Base-by-base conservation (phyloP, 192 early-diverging fungal genomes). In the Backusella westeae region DNA sequence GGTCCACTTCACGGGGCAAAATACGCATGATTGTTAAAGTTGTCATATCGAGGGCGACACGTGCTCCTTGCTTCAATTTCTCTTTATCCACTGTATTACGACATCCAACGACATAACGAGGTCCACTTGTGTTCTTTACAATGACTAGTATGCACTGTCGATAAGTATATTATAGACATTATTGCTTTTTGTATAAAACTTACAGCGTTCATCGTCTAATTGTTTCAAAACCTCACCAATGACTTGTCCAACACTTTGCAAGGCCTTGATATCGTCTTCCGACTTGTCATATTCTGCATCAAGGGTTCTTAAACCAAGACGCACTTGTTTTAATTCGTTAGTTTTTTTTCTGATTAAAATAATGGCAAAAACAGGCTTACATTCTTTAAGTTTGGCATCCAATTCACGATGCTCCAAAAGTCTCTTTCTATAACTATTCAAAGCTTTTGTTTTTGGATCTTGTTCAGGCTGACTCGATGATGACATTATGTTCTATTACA, bases 21-120 rank as follows among this genome's bases (percentile, higher is more conserved):
- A 96, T 92, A 44, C 98, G 93, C 98, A 99, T 99, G 75, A 99
- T 99, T n/a, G 98, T 99, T 76, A 99, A 87, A 7, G 98, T 99
- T 26, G 98, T 99, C 96, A 99, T 99, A 82, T 99, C 98, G 67
- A 99, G 87, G 5, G 98, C 92, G n/a, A 99, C 98, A 53, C 98
- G 95, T 42, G 95, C 90, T n/a, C 96, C 96, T 77, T 95, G 94
- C 81, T 96, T 98, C 35, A 99, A 87, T 78, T 98, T 97, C 59
- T 91, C 93, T 83, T 99, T 99, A 73, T 96, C 92, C 49, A 99
- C 90, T 75, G 94, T 96, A 75, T 91, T 96, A 4, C 98, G 88
- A 83, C 97, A 99, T 10, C 97, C 97, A 19, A 99, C 98, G 39
- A 99, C 96, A 82, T 99, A 99, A 42, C 98, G 93, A 35, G 98